phyloP scores from a whole-genome alignment of 2,329 filamentous ascomycete genomes.

The Fusarium sp. region DNA sequence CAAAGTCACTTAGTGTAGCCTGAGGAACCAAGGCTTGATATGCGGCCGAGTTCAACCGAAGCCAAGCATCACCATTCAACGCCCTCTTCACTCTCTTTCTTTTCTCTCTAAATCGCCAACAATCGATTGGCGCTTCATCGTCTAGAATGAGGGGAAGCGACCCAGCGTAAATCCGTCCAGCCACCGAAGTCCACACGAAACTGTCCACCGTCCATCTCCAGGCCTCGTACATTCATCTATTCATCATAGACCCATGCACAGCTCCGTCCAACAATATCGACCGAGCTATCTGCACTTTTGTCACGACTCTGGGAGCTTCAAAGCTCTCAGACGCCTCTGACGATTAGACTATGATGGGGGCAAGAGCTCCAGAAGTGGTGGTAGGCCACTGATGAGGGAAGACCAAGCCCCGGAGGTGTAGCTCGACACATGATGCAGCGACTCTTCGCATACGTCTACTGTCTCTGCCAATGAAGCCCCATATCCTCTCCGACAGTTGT shows the following conservation, averaged over 20 bases:
- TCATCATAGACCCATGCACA: neutral
- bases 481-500: neutral
- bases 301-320: neutral
- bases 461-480: neutral
- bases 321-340: neutral
- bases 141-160: neutral
- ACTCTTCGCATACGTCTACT: neutral
- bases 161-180: neutral
- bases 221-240: neutral
- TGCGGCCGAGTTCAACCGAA: neutral
- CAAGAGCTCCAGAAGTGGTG: neutral
- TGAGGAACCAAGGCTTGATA: neutral
- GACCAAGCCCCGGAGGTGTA: neutral
- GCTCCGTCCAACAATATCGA: neutral
- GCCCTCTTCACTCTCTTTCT: neutral
- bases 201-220: neutral
- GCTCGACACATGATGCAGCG: neutral
- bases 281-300: neutral
- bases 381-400: neutral
- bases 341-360: neutral
- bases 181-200: conserved; percentile 17
- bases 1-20: neutral
- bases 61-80: neutral
- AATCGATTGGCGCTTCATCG: neutral
- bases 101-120: neutral